Evolutionary conservation across 1,139 yeast genomes (phyloP).

Genomic region (Eremothecium gossypii): DNA sequence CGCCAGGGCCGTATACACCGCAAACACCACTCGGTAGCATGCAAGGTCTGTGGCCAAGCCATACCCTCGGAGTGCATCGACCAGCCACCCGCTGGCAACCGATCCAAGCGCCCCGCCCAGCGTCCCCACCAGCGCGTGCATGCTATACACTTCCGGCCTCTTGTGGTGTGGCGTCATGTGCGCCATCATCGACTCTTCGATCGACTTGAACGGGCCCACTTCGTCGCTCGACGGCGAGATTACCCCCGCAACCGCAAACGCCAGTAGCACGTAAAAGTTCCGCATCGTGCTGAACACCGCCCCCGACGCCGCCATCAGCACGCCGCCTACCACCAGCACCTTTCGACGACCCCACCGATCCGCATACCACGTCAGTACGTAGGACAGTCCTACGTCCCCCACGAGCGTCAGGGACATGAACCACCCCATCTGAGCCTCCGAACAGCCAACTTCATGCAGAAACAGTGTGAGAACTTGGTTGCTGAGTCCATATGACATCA

Average conservation of each 20-base stretch:
- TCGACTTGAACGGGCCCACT: constrained; percentile 85
- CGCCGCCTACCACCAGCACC: constrained; percentile 56
- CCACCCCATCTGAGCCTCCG: constrained; percentile 56
- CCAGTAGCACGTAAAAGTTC: constrained; percentile 45
- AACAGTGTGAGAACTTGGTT: constrained; percentile 73
- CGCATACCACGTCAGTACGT: constrained; percentile 68
- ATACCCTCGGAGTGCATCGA: constrained; percentile 29
- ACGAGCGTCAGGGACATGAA: constrained; percentile 77
- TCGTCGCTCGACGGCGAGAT: constrained; percentile 90
- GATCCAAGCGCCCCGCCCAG: constrained; percentile 74
- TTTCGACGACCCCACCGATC: constrained; percentile 63
- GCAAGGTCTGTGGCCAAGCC: constrained; percentile 31
- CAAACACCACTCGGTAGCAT: constrained; percentile 49
- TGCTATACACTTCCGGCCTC: constrained; percentile 67
- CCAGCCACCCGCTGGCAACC: constrained; percentile 55
- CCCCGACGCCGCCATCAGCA: constrained; percentile 68
- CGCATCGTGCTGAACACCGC: constrained; percentile 46
- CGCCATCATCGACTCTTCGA: constrained; percentile 81
- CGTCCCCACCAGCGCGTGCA: constrained; percentile 47
- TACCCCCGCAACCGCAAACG: constrained; percentile 62
- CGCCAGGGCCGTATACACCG: constrained; percentile 50
- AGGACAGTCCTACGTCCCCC: constrained; percentile 73
- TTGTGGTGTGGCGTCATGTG: constrained; percentile 60
- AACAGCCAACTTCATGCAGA: constrained; percentile 45
- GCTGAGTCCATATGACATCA: constrained; percentile 73